These are phyloP conservation scores for Syncephalastrum racemosum DNA, from an alignment of 371 early-diverging fungal species.

Conservation along the genomic window DNA sequence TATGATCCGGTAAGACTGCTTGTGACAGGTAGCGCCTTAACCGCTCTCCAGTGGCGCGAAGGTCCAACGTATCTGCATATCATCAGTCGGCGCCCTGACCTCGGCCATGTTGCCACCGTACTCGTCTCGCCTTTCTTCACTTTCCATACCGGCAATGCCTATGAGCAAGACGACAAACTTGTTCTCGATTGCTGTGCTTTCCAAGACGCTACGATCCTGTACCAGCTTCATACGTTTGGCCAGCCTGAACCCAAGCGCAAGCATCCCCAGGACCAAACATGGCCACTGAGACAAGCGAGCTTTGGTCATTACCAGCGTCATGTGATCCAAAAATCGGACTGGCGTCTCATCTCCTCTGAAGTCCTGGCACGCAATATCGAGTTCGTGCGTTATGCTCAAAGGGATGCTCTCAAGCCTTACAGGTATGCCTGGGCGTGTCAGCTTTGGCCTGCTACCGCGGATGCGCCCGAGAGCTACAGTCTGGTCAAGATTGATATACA, in stretches of 20 bases:
- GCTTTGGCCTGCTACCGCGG: neutral
- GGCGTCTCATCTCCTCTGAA: conserved; percentile 2
- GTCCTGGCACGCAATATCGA: conserved; percentile 44
- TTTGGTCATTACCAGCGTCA: conserved; percentile 34
- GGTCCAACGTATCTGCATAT: conserved; percentile 46
- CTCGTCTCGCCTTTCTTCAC: conserved; percentile 45
- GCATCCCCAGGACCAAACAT: conserved; percentile 12
- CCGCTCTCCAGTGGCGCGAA: conserved; percentile 40
- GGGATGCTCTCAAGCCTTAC: conserved; percentile 20
- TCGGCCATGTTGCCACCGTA: conserved; percentile 49
- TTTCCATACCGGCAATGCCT: conserved; percentile 58
- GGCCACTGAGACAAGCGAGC: conserved; percentile 18
- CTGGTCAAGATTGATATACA: conserved; percentile 49
- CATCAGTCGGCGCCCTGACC: conserved; percentile 32
- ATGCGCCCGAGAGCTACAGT: conserved; percentile 23
- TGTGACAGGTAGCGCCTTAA: conserved; percentile 37
- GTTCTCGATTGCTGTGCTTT: conserved; percentile 35
- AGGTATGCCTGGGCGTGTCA: conserved; percentile 33
- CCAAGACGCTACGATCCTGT: conserved; percentile 32
- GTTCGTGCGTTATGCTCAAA: conserved; percentile 34
- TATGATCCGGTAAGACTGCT: conserved; percentile 42
- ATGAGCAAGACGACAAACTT: conserved; percentile 29
- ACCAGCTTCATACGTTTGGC: conserved; percentile 36
- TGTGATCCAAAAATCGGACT: conserved; percentile 9
- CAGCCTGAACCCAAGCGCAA: conserved; percentile 9